phyloP scores from a whole-genome alignment of 805 yeast genomes.

The Monosporozyma siamensis region DNA sequence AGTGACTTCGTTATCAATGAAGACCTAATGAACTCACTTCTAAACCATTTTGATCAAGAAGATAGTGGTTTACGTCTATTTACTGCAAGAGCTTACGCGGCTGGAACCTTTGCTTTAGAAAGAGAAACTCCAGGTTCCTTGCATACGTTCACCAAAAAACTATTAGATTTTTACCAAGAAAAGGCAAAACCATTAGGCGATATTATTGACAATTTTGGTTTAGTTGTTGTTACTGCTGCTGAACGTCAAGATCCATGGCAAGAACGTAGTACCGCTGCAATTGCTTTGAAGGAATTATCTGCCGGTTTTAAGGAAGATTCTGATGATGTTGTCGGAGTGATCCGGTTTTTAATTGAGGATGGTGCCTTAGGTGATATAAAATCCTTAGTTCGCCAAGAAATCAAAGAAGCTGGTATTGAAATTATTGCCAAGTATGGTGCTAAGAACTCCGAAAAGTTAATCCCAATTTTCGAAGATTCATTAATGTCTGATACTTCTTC shows the following conservation, averaged over 20 bases:
- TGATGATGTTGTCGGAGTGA: slow-evolving; percentile 41
- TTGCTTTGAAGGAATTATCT: slow-evolving; percentile 50
- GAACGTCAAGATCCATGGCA: slow-evolving; percentile 76
- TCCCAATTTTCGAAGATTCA: slow-evolving; percentile 71
- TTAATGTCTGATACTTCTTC: slow-evolving; percentile 32
- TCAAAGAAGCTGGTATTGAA: slow-evolving; percentile 82
- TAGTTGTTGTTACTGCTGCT: slow-evolving; percentile 52
- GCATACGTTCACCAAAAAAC: slow-evolving; percentile 31
- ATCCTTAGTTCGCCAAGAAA: slow-evolving; percentile 62
- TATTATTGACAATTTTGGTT: slow-evolving; percentile 68
- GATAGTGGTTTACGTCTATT: slow-evolving; percentile 68
- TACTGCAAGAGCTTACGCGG: slow-evolving; percentile 54
- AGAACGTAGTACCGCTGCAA: slow-evolving; percentile 71
- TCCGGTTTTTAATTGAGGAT: slow-evolving; percentile 52
- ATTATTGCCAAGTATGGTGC: slow-evolving; percentile 61
- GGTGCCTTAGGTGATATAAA: slow-evolving; percentile 71
- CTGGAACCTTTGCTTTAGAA: slow-evolving; percentile 41
- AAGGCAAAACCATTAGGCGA: slow-evolving; percentile 71
- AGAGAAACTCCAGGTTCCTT: slow-evolving; percentile 23
- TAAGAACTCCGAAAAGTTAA: slow-evolving; percentile 55
- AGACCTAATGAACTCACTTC: slow-evolving; percentile 36
- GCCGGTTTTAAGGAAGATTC: slow-evolving; percentile 32
- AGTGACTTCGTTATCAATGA: slow-evolving; percentile 37
- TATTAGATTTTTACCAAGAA: slow-evolving; percentile 48
- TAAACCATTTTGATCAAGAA: slow-evolving; percentile 42